Conservation (phyloP, 2,329 filamentous ascomycete genomes). For the Verruconis gallopava region DNA sequence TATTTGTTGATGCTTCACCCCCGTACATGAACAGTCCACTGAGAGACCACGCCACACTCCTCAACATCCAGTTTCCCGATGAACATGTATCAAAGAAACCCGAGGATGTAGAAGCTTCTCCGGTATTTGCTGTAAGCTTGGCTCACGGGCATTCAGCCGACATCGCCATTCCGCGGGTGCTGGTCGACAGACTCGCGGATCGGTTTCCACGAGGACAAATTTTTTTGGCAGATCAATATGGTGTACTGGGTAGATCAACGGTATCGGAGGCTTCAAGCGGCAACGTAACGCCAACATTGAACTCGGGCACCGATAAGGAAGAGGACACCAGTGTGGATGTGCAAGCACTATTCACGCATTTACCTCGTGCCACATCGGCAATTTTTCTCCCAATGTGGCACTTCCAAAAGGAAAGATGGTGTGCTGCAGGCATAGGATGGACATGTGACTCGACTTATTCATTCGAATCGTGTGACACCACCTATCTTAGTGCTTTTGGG, state of each 20-base stretch:
- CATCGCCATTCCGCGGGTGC: conserved; percentile 1
- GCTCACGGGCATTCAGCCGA: neutral
- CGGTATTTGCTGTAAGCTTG: neutral
- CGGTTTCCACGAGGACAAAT: conserved; percentile 9
- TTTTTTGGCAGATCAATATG: conserved; percentile 9
- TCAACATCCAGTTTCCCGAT: neutral
- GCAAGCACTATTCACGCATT: neutral
- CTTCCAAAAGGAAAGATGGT: conserved; percentile 2
- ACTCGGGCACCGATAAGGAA: neutral
- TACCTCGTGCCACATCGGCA: conserved; percentile 3
- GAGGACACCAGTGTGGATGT: conserved; percentile 4
- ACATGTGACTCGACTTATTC: conserved; percentile 29
- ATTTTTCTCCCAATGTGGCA: conserved; percentile 7
- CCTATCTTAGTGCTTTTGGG: conserved; percentile 38
- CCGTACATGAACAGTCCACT: neutral
- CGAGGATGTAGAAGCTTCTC: neutral
- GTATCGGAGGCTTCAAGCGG: neutral
- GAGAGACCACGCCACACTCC: neutral
- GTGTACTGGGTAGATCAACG: neutral
- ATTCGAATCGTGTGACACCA: conserved; percentile 36
- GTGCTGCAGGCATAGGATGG: conserved; percentile 18
- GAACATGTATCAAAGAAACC: too few species aligned
- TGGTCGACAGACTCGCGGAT: conserved; percentile 8
- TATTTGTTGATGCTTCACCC: conserved; percentile 6
- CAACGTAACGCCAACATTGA: neutral